Conservation (phyloP, 2,329 filamentous ascomycete genomes). For the Ascochyta koolunga region DNA sequence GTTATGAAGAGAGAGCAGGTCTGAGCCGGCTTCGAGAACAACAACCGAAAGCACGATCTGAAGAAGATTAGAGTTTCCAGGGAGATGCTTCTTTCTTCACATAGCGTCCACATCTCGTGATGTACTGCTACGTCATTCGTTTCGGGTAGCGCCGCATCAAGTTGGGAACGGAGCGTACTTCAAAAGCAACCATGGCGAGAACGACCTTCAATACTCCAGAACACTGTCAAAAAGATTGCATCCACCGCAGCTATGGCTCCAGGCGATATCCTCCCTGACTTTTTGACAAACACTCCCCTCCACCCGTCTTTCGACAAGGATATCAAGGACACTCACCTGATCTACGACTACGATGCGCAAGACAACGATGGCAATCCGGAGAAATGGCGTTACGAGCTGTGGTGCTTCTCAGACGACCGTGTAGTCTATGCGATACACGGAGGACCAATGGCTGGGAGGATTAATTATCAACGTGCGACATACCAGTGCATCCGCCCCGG, state of each 20-base stretch:
- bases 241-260: conserved; percentile 23
- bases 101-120: conserved; percentile 2
- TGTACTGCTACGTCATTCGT: conserved; percentile 15
- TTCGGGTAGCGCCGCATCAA: conserved; percentile 13
- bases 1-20: neutral
- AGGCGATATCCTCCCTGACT: conserved; percentile 32
- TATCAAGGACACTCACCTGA: conserved; percentile 59
- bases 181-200: neutral
- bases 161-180: conserved; percentile 1
- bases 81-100: conserved; percentile 1
- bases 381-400: conserved; percentile 67
- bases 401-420: conserved; percentile 62
- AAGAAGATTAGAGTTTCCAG: neutral
- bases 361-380: conserved; percentile 57
- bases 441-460: conserved; percentile 59
- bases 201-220: neutral
- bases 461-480: conserved; percentile 60
- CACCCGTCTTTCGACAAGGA: conserved; percentile 56
- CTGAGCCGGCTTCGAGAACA: neutral
- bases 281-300: conserved; percentile 36
- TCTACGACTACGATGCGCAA: conserved; percentile 63
- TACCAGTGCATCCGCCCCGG: conserved; percentile 65
- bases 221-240: neutral
- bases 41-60: neutral
- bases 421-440: conserved; percentile 66